phyloP scores from a whole-genome alignment of 75 land plant species.

The Sequoiadendron giganteum region DNA sequence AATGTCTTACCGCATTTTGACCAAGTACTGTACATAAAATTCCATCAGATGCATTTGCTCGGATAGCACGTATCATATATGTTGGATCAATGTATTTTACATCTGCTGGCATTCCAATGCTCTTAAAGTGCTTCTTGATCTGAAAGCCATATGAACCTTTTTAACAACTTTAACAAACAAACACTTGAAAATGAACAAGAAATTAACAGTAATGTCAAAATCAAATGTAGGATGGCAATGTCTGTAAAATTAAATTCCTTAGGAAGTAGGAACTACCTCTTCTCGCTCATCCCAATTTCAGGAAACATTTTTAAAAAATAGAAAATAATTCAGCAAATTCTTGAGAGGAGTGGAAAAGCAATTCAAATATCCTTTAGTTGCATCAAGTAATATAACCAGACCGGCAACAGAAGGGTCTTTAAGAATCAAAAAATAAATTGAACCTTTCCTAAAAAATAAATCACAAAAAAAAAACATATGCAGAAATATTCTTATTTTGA shows the following conservation, averaged over 20 bases:
- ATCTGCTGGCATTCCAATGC: slow-evolving; percentile 62
- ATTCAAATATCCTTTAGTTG: too few species aligned
- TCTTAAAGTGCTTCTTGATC: slow-evolving; percentile 79
- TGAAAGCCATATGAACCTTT: slow-evolving; percentile 18
- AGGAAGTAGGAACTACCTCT: background rate
- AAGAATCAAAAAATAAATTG: too few species aligned
- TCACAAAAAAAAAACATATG: too few species aligned
- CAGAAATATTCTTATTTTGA: too few species aligned
- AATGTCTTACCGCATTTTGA: slow-evolving; percentile 90
- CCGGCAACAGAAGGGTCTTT: too few species aligned
- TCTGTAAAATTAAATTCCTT: background rate
- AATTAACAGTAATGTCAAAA: slow-evolving; percentile 8
- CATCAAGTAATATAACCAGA: too few species aligned
- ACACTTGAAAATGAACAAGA: slow-evolving; percentile 53
- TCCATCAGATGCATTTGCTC: slow-evolving; percentile 90
- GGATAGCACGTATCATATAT: slow-evolving; percentile 94
- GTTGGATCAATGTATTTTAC: slow-evolving; percentile 99
- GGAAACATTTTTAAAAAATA: too few species aligned
- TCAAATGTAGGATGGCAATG: background rate
- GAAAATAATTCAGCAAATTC: too few species aligned
- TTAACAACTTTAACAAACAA: slow-evolving; percentile 58
- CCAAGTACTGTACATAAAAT: slow-evolving; percentile 93
- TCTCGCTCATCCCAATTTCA: too few species aligned
- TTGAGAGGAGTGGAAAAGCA: too few species aligned
- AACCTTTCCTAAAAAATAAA: too few species aligned